phyloP scores from a whole-genome alignment of 495 filamentous ascomycete genomes.

The Aspergillus kassunensis region DNA sequence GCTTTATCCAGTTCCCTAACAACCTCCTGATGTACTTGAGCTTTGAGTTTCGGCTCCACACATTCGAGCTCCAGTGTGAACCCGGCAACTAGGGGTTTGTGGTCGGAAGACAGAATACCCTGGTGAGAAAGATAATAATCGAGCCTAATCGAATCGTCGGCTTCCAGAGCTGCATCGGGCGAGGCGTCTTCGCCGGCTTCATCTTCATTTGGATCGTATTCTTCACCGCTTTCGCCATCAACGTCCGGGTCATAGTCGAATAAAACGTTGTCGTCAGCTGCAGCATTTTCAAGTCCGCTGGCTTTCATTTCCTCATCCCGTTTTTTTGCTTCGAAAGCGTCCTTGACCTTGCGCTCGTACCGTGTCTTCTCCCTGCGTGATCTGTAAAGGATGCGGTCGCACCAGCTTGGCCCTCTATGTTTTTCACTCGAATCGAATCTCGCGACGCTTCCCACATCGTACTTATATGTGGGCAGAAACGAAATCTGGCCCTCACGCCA shows the following conservation, averaged over 20 bases:
- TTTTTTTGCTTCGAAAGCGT: conserved; percentile 62
- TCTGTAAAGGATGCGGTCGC: conserved; percentile 90
- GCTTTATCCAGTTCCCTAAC: conserved; percentile 82
- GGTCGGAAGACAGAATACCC: conserved; percentile 84
- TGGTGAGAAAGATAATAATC: conserved; percentile 86
- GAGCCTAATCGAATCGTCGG: conserved; percentile 52
- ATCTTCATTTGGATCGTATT: conserved; percentile 47
- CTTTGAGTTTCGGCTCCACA: conserved; percentile 76
- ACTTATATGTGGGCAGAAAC: conserved; percentile 94
- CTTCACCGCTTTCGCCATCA: conserved; percentile 63
- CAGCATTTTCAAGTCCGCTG: conserved; percentile 68
- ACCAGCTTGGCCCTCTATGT: conserved; percentile 89
- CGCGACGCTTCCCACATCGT: conserved; percentile 90
- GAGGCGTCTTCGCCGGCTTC: conserved; percentile 16
- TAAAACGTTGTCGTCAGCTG: conserved; percentile 75
- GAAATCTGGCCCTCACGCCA: conserved; percentile 86
- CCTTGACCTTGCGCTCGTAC: conserved; percentile 64
- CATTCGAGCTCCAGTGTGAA: conserved; percentile 82
- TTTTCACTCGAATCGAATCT: conserved; percentile 95
- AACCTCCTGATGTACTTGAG: conserved; percentile 80
- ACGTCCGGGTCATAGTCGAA: conserved; percentile 87
- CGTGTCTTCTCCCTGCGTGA: conserved; percentile 64
- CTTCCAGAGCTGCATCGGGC: conserved; percentile 12
- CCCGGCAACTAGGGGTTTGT: conserved; percentile 81
- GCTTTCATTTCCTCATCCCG: conserved; percentile 82